Percentiles rank a stretch among this genome's conserved stretches.
phyloP scores from a whole-genome alignment of 805 yeast genomes.

The Kuraishia borneana region DNA sequence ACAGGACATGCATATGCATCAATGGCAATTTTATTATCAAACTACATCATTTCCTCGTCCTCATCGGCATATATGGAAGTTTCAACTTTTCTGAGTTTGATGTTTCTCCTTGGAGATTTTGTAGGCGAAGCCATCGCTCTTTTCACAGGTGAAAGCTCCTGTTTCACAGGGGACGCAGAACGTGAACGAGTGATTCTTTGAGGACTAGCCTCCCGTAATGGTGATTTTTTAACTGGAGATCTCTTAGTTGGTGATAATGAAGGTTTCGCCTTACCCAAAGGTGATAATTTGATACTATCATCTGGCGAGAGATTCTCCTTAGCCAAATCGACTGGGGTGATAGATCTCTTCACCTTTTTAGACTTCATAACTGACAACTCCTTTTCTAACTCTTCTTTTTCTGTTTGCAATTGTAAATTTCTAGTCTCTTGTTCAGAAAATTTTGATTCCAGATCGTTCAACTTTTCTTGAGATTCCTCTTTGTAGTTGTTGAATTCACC shows the following conservation, averaged over 20 bases:
- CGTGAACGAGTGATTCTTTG: background rate
- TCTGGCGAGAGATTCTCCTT: background rate
- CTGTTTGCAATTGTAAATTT: background rate
- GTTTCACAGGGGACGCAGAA: background rate
- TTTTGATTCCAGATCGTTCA: too few species aligned
- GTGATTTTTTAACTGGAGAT: background rate
- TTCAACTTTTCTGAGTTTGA: background rate
- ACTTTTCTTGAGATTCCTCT: background rate
- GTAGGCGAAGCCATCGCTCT: background rate
- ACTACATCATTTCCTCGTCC: background rate
- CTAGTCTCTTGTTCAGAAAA: too few species aligned
- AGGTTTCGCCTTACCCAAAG: background rate
- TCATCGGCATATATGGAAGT: background rate
- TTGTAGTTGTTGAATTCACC: background rate
- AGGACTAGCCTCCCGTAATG: background rate
- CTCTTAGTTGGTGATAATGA: background rate
- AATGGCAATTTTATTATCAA: too few species aligned
- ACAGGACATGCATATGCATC: too few species aligned
- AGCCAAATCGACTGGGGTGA: background rate
- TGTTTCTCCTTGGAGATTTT: background rate
- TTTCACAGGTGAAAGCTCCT: background rate
- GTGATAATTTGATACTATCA: background rate
- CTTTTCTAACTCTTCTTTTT: background rate
- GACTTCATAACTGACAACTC: background rate
- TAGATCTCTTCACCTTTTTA: background rate